Evolutionary conservation across 148 eudicot genomes (phyloP).

Genomic region (Chenopodium album): DNA sequence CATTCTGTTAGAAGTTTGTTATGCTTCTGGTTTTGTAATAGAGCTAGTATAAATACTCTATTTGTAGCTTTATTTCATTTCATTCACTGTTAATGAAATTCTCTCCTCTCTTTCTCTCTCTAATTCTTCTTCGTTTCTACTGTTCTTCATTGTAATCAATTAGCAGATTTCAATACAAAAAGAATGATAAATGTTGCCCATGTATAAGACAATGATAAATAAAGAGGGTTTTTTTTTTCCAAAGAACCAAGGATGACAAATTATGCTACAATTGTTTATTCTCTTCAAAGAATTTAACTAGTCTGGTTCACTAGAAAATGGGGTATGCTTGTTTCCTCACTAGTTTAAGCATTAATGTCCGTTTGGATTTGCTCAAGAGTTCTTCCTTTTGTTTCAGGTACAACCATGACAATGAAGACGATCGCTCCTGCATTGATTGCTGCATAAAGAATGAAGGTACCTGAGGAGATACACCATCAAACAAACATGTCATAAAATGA

Average conservation of each 20-base stretch:
- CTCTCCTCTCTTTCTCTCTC: too few relatives aligned
- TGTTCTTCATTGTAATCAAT: too few relatives aligned
- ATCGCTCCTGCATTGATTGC: conserved; percentile 58
- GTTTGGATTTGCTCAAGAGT: conserved; percentile 81
- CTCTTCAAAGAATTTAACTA: neutral
- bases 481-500: neutral
- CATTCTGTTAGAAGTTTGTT: too few relatives aligned
- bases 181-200: neutral
- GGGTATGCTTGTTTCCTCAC: neutral
- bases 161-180: too few relatives aligned
- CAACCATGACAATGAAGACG: conserved; percentile 55
- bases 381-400: conserved; percentile 92
- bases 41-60: too few relatives aligned
- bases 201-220: too few relatives aligned
- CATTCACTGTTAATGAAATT: too few relatives aligned
- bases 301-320: neutral
- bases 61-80: too few relatives aligned
- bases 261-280: neutral
- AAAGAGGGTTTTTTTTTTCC: neutral
- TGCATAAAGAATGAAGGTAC: conserved; percentile 73
- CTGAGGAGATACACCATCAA: conserved; percentile 31
- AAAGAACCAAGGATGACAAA: neutral
- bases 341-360: conserved; percentile 43
- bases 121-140: too few relatives aligned
- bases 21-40: too few relatives aligned